Conservation (phyloP, 2,329 filamentous ascomycete species). For the Fusarium keratoplasticum region DNA sequence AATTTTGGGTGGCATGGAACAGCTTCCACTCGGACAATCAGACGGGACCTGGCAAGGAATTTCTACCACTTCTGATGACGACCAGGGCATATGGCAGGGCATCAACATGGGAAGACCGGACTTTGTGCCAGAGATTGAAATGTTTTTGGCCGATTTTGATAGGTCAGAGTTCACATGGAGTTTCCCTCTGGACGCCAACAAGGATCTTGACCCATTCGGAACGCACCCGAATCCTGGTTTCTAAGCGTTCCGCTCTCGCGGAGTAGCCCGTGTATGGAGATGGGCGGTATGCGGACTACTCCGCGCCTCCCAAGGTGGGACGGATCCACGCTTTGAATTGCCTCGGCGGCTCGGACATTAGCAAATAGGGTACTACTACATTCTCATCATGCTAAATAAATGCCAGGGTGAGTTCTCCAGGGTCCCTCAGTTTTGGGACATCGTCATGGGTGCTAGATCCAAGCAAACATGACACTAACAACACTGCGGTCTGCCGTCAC, state of each 20-base stretch:
- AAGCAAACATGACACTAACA: constrained; percentile 3
- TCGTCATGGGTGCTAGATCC: background rate
- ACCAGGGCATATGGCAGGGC: background rate
- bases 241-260: background rate
- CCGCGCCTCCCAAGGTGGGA: background rate
- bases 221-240: background rate
- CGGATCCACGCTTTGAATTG: background rate
- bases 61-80: background rate
- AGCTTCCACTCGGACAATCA: background rate
- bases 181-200: constrained; percentile 12
- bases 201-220: constrained; percentile 6
- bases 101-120: background rate
- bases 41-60: constrained; percentile 6
- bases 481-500: background rate
- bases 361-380: background rate
- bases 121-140: constrained; percentile 32
- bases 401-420: background rate
- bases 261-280: constrained; percentile 4
- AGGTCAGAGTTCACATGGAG: constrained; percentile 26
- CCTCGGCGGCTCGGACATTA: background rate
- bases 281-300: constrained; percentile 2
- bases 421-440: background rate
- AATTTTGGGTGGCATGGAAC: background rate
- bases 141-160: constrained; percentile 27
- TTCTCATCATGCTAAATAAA: background rate